Base-by-base conservation (phyloP, 2,329 filamentous ascomycete species). In the Incumbomyces delicatus region DNA sequence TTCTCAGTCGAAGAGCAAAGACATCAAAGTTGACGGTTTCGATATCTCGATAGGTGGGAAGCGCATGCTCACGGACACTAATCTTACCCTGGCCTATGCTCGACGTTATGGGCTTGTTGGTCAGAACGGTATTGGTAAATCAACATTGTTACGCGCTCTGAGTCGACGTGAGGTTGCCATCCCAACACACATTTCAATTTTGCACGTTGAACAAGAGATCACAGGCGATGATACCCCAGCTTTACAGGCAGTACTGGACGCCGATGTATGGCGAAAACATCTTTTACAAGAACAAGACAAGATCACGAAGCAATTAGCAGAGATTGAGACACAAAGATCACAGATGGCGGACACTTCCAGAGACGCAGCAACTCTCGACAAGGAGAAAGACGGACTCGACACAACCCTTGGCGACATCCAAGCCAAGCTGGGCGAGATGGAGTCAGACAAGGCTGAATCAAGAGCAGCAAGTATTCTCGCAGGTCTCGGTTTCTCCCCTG, bases 161-260 rank as follows among this genome's bases (percentile, higher is more conserved):
- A 94, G 89, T 60, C 81, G 87, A 60, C 81, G 92, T 83, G 92
- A 98, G 63, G 78, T 98, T 50, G 78, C 89, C 3, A 92, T 98
- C 67, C 92, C 92, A 10, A 94, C 87, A 1, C 90, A 98, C 58
- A 98, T 98, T 55, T 95, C 92, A 10, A 98, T 98, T 77, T 78
- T 98, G 14, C 92, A 98, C 73, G 92, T 98, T 42, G 92, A 96
- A 65, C 92, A 98, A 75, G 92, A 98, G 83, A 90, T 98, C 60
- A 85, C 77, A 49, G 92, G 92, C 64, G 92, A 98, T 62, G 92
- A 98, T 62, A 98, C 92, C 1, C 83, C 90, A 1, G 92, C 92
- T 17, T 64, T 98, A 18, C 92, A 98, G 66, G 92, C 92, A 39
- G 92, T 98, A 12, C 72, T 98, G 50, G 92, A 98, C 67, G 92